Evolutionary conservation across 2,329 filamentous ascomycete genomes (phyloP), one percentile per base, ranked within the genome.

Genomic region (Peltaster fructicola): DNA sequence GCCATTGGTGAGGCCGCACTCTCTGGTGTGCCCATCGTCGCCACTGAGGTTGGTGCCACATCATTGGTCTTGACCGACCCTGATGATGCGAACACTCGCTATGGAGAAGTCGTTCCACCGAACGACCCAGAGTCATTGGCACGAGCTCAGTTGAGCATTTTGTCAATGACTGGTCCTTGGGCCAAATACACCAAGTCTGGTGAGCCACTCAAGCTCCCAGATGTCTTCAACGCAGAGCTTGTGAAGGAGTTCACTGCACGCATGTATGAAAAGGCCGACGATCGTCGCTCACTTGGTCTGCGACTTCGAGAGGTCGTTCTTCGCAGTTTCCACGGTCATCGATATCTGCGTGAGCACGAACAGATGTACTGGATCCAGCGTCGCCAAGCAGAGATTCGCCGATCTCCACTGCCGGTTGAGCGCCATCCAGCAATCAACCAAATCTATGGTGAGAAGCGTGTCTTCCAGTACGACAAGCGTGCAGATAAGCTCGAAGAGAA

Each of bases 121-220:
- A 73, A 73, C 36, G 69, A 74, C 40, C 59, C 68, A 4, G 56
- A 58, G 17, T 60, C 63, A 4, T 53, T 74, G 2, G 69, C 68
- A 2, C 54, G 61, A 13, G 69, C 69, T 1, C 69, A 74, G 37
- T 63, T 74, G 33, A 63, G 63, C 28, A 57, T 73, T 35, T 54
- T 74, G 8, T 65, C 59, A 5, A 60, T 74, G 53, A 48, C 71
- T 1, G 68, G 65, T 4, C 61, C 69, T 39, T 74, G 68, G 68
- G 52, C 58, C 26, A 50, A 62, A 23, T 72, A 66, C 39, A 62
- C 65, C 3, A 60, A 64, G 2, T 66, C 70, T 18, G 24, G 68
- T 30, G 36, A 37, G 4, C 32, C 32, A 3, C 51, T 56, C 8
- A 37, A 58, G 3, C 48, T 65, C 3, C 55, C 59, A 12, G 55